Base-by-base conservation (phyloP, 345 rosid genomes). In the Psidium guajava region DNA sequence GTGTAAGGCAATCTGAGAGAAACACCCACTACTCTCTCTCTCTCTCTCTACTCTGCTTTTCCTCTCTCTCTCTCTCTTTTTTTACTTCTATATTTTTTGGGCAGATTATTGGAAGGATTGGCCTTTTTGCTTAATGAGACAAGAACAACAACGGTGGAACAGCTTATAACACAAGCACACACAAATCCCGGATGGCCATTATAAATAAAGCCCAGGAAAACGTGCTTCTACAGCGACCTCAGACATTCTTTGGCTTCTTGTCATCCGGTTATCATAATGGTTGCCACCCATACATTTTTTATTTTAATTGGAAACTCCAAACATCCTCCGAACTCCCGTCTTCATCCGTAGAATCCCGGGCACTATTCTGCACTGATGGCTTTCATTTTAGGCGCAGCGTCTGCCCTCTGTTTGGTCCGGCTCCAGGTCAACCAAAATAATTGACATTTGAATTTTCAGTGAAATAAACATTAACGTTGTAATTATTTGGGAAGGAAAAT, bases 21-120 rank as follows among this genome's bases (percentile, higher is more conserved):
- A 89, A 86, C 89, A 75, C 85, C 77, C 77, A 59, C 85, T 51
- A 56, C 84, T 84, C 56, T 83, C 42, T 81, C 87, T 61, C 80
- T 82, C 85, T 27, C 53, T 54, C 82, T 61, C 59, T n/a, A 83
- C 21, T 61, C 5, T 69, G 47, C 47, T 36, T 69, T 69, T 69
- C 80, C 28, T 16, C 5, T 7, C 47, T 69, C 18, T 18, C 36
- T 36, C 36, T 27, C 18, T 69, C 18, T 18, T 18, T 20, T 21
- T 18, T 18, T 40, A 6, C 20, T 69, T 24, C 80, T 69, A 55
- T 55, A 10, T 24, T 56, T 20, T 20, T 56, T 24, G 59, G 59
- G 59, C 59, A 56, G 27, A 50, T 13, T 50, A 50, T 50, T 3
- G 10, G 10, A 8, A 36, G 80, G 80, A 69, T 4, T 69, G 24